Conservation (phyloP, 441 rosid genomes). For the Populus tomentosa region DNA sequence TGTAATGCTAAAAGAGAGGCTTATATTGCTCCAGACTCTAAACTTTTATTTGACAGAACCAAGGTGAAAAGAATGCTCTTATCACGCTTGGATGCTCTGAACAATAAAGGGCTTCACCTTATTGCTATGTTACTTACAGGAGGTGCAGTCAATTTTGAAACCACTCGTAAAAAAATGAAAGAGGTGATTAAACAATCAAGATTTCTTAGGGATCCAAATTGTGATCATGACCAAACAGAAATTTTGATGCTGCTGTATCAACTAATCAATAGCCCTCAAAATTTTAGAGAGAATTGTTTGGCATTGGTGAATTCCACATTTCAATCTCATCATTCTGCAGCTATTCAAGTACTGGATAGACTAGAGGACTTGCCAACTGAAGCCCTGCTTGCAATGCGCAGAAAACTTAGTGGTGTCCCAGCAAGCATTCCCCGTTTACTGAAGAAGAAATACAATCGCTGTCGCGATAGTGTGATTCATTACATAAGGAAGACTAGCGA, state of each 20-base stretch:
- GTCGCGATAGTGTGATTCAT: slow-evolving; percentile 38
- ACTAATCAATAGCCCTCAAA: slow-evolving; percentile 48
- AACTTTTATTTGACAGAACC: slow-evolving; percentile 23
- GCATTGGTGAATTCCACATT: slow-evolving; percentile 26
- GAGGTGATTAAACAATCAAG: slow-evolving; percentile 42
- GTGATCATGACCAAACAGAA: slow-evolving; percentile 19
- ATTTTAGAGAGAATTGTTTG: slow-evolving; percentile 38
- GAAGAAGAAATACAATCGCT: slow-evolving; percentile 26
- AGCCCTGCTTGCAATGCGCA: slow-evolving; percentile 59
- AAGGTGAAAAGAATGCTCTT: slow-evolving; percentile 32
- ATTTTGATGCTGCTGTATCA: slow-evolving; percentile 34
- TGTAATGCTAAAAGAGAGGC: slow-evolving; percentile 21
- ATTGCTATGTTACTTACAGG: slow-evolving; percentile 43
- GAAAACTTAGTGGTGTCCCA: slow-evolving; percentile 54
- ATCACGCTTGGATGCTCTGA: slow-evolving; percentile 49
- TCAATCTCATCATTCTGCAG: slow-evolving; percentile 38
- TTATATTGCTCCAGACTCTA: slow-evolving; percentile 21
- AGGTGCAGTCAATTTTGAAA: slow-evolving; percentile 41
- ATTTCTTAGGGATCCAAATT: slow-evolving; percentile 23
- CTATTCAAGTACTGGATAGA: slow-evolving; percentile 38
- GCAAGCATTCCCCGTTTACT: slow-evolving; percentile 34
- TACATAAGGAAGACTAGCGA: slow-evolving; percentile 35
- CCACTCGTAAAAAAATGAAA: slow-evolving; percentile 59
- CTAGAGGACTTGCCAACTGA: slow-evolving; percentile 52
- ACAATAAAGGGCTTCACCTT: slow-evolving; percentile 57